These are phyloP conservation scores for Lodderomyces parapsilosis DNA, from an alignment of 1,139 yeast species.

Conservation along the genomic window DNA sequence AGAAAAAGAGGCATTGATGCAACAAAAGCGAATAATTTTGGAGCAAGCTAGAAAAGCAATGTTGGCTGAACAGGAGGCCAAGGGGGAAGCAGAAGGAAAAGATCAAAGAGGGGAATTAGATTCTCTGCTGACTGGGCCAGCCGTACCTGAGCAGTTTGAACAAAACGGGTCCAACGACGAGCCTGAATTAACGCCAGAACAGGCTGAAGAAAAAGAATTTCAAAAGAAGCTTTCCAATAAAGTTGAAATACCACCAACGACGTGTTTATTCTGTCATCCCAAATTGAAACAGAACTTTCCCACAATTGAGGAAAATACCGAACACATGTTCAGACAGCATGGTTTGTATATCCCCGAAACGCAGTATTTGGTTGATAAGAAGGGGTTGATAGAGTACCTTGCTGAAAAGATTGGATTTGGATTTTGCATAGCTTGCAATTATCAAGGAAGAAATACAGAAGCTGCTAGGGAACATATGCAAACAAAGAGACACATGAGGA, in stretches of 20 bases:
- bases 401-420: constrained; percentile 87
- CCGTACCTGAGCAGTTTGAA: neutral
- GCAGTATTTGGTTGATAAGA: constrained; percentile 62
- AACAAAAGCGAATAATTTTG: constrained; percentile 59
- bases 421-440: constrained; percentile 78
- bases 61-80: constrained; percentile 21
- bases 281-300: constrained; percentile 38
- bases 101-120: neutral
- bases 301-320: constrained; percentile 58
- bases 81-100: neutral
- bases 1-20: constrained; percentile 63
- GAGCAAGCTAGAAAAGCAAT: constrained; percentile 61
- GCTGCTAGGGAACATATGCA: constrained; percentile 90
- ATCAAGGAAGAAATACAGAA: constrained; percentile 79
- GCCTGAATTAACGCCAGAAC: constrained; percentile 35
- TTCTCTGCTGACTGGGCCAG: constrained; percentile 13
- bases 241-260: constrained; percentile 68
- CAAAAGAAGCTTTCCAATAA: constrained; percentile 56
- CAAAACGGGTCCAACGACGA: constrained; percentile 6
- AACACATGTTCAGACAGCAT: constrained; percentile 74
- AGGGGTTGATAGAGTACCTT: constrained; percentile 71
- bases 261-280: constrained; percentile 75
- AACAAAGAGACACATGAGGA: constrained; percentile 79
- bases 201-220: constrained; percentile 51
- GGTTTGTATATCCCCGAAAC: constrained; percentile 88